Evolutionary conservation across 805 yeast species (phyloP).

Genomic region (Grigorovia yakushimaensis): DNA sequence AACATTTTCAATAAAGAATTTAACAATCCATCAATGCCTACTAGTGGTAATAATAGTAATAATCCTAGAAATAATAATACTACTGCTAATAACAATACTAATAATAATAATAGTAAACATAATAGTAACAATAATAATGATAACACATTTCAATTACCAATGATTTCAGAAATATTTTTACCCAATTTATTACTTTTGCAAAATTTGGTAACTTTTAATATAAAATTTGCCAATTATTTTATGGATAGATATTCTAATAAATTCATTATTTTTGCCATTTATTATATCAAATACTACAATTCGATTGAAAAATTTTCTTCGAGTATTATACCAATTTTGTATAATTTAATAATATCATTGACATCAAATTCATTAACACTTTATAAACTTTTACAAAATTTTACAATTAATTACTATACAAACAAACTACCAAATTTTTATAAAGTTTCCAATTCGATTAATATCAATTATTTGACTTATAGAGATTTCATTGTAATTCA

Average conservation of each 20-base stretch:
- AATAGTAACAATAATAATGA: constrained; percentile 4
- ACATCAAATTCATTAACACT: constrained; percentile 33
- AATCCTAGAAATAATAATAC: constrained; percentile 4
- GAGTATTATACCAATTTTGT: constrained; percentile 39
- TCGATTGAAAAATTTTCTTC: constrained; percentile 11
- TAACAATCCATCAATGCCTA: constrained; percentile 1
- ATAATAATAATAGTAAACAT: constrained; percentile 1
- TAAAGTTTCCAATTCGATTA: constrained; percentile 30
- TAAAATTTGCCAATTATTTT: constrained; percentile 38
- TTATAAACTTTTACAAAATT: constrained; percentile 36
- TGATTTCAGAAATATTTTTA: constrained; percentile 40
- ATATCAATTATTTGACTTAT: constrained; percentile 38
- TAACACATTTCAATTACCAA: constrained; percentile 22
- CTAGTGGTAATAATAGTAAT: neutral
- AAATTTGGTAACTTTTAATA: constrained; percentile 71
- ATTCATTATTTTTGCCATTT: constrained; percentile 43
- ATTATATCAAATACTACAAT: constrained; percentile 42
- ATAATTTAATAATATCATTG: constrained; percentile 44
- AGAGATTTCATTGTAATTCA: constrained; percentile 57
- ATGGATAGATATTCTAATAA: constrained; percentile 42
- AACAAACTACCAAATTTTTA: constrained; percentile 45
- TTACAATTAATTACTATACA: constrained; percentile 35
- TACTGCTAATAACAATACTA: neutral
- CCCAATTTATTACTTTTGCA: constrained; percentile 59
- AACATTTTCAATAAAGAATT: neutral